Evolutionary conservation across 768 basidiomycete species (phyloP).

Genomic region (Psilocybe tampanensis): DNA sequence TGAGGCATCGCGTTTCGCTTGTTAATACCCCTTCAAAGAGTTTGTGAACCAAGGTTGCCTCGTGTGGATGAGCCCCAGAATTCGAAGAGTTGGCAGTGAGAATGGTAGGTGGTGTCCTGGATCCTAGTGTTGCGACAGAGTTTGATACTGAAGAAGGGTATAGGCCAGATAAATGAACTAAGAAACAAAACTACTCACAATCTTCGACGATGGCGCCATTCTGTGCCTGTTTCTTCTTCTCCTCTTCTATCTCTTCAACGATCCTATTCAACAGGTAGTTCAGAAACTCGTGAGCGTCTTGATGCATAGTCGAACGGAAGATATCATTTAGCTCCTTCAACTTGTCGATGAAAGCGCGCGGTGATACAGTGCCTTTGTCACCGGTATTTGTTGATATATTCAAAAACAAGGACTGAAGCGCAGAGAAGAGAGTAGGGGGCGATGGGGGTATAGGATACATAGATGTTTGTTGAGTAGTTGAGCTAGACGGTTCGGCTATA

Average conservation of each 20-base stretch:
- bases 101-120: slow-evolving; percentile 41
- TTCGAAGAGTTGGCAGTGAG: slow-evolving; percentile 47
- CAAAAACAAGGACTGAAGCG: slow-evolving; percentile 89
- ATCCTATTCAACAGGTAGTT: slow-evolving; percentile 93
- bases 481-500: slow-evolving; percentile 24
- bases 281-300: slow-evolving; percentile 98
- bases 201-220: slow-evolving; percentile 55
- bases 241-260: slow-evolving; percentile 89
- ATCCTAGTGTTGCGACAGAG: slow-evolving; percentile 59
- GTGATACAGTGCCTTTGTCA: slow-evolving; percentile 85
- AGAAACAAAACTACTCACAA: slow-evolving; percentile 46
- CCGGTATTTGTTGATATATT: slow-evolving; percentile 79
- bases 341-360: slow-evolving; percentile 91
- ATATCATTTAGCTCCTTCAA: slow-evolving; percentile 91
- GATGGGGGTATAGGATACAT: slow-evolving; percentile 52
- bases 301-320: slow-evolving; percentile 91
- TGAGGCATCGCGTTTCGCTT: slow-evolving; percentile 96
- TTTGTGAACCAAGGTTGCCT: slow-evolving; percentile 82
- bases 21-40: slow-evolving; percentile 94
- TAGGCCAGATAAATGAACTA: slow-evolving; percentile 9
- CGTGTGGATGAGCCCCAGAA: slow-evolving; percentile 46
- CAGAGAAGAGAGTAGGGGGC: slow-evolving; percentile 84
- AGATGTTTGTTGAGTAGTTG: slow-evolving; percentile 31
- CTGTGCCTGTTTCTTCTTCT: slow-evolving; percentile 51
- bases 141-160: slow-evolving; percentile 49